Evolutionary conservation across 495 filamentous ascomycete species (phyloP), one percentile per base, ranked within the genome.

Genomic region (Articulospora tetracladia): DNA sequence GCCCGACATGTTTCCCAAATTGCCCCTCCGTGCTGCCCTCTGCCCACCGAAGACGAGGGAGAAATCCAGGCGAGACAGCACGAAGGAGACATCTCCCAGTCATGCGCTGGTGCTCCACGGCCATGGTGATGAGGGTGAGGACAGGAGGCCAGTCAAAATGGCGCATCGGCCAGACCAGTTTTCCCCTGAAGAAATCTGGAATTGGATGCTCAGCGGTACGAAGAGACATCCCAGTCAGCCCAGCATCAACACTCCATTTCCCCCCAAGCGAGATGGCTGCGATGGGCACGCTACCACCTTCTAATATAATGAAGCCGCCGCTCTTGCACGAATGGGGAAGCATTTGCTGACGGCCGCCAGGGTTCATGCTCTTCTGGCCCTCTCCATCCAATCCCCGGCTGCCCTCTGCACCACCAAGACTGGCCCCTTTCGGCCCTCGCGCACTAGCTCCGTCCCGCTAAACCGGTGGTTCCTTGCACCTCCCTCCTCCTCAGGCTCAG

Each of bases 201-300:
- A 50, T 50, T 50, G 47, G 47, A 50, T 25, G 47, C 23, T 25
- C 47, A 50, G 47, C 47, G 47, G 47, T 50, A 50, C 47, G 47
- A 50, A 50, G 47, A 13, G 23, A 24, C 4, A 50, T 17, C 47
- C 47, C 47, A 25, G 47, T 27, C 20, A 27, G 25, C 47, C 47
- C 47, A 27, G 17, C 4, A 25, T n/a, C 6, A 50, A 24, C 20
- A 48, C 8, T 25, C 20, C 47, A 24, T 50, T 24, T 50, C 10
- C 47, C 25, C 47, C 8, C 47, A 50, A 24, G 20, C 47, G 47
- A 24, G 20, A 27, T 24, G 25, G 47, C 6, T 25, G 41, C 25
- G 47, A 27, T 25, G 25, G 47, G 17, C 25, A n/a, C 25, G 47
- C 47, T 50, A 50, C 19, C 6, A 25, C 22, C 25, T 6, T 4